Percentiles rank a stretch among this genome's conserved stretches.
Evolutionary conservation across 495 filamentous ascomycete genomes (phyloP).

Genomic region (Friedmanniomyces simplex): DNA sequence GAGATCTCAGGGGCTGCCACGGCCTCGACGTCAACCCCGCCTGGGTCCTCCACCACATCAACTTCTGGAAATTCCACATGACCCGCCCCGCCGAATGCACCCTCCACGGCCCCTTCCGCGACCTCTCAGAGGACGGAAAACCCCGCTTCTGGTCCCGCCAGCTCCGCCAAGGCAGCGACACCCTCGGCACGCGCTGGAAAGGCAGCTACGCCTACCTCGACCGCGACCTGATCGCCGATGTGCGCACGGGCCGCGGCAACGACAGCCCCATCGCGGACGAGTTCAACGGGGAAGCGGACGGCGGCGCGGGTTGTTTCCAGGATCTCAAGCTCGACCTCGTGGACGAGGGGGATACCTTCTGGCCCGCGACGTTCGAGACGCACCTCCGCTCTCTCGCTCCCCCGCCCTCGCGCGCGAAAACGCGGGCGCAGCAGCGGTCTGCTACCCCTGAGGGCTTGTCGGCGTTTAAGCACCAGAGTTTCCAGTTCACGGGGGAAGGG

Average conservation of each 20-base stretch:
- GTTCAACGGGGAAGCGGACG: conserved; percentile 13
- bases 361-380: conserved; percentile 27
- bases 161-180: not conserved
- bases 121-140: conserved; percentile 13
- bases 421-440: conserved; percentile 26
- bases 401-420: conserved; percentile 9
- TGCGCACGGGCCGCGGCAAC: conserved; percentile 6
- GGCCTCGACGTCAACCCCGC: conserved; percentile 24
- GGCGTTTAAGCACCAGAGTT: conserved; percentile 1
- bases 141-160: conserved; percentile 20
- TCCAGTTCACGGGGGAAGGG: conserved; percentile 24
- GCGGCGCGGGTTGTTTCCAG: conserved; percentile 13
- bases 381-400: conserved; percentile 18
- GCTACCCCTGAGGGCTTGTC: not conserved
- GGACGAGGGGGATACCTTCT: conserved; percentile 3
- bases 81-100: conserved; percentile 15
- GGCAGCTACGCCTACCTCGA: conserved; percentile 29
- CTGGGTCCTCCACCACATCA: conserved; percentile 26
- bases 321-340: conserved; percentile 12
- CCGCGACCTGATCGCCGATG: conserved; percentile 9
- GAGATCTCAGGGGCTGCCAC: conserved; percentile 8
- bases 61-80: conserved; percentile 34
- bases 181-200: conserved; percentile 28
- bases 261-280: conserved; percentile 9
- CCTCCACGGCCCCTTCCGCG: conserved; percentile 16